Percentiles rank a stretch among this genome's conserved stretches.
Conservation (phyloP, 2,329 filamentous ascomycete genomes). For the Pseudogymnoascus sp. region DNA sequence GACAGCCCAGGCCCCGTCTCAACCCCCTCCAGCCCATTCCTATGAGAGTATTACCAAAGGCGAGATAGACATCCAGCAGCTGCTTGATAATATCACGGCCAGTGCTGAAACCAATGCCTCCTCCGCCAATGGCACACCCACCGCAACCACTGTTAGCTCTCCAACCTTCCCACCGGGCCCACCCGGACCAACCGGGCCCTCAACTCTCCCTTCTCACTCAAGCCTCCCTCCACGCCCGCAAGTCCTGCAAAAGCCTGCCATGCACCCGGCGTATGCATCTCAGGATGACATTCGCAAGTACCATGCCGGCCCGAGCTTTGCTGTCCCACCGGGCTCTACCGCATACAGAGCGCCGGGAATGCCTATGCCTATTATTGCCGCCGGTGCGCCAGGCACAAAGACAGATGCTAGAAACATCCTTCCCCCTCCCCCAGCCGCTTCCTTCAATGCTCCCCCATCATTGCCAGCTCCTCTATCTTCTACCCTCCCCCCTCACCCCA, state of each 20-base stretch:
- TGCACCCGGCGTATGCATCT: conserved; percentile 16
- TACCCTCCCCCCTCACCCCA: conserved; percentile 18
- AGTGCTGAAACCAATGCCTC: conserved; percentile 28
- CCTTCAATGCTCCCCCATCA: conserved; percentile 21
- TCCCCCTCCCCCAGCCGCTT: conserved; percentile 27
- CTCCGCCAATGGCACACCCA: conserved; percentile 15
- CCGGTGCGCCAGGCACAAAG: conserved; percentile 27
- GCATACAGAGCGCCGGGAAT: conserved; percentile 26
- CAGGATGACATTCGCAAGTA: conserved; percentile 27
- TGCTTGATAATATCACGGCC: conserved; percentile 31
- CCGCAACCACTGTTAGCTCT: conserved; percentile 18
- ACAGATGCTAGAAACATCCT: conserved; percentile 27
- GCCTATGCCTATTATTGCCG: conserved; percentile 23
- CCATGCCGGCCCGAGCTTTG: conserved; percentile 22
- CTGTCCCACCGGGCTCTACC: conserved; percentile 18
- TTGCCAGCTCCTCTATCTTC: conserved; percentile 15
- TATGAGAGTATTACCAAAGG: conserved; percentile 25
- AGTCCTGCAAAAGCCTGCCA: conserved; percentile 11
- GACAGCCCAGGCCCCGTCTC: conserved; percentile 14
- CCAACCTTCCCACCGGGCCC: conserved; percentile 14
- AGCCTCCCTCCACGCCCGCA: conserved; percentile 30
- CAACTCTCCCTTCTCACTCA: conserved; percentile 26
- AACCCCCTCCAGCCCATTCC: conserved; percentile 2
- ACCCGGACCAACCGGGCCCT: conserved; percentile 14
- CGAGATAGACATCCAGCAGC: conserved; percentile 30